These are phyloP conservation scores for Boletus subparvulus DNA, from an alignment of 768 basidiomycete species.

Conservation along the genomic window DNA sequence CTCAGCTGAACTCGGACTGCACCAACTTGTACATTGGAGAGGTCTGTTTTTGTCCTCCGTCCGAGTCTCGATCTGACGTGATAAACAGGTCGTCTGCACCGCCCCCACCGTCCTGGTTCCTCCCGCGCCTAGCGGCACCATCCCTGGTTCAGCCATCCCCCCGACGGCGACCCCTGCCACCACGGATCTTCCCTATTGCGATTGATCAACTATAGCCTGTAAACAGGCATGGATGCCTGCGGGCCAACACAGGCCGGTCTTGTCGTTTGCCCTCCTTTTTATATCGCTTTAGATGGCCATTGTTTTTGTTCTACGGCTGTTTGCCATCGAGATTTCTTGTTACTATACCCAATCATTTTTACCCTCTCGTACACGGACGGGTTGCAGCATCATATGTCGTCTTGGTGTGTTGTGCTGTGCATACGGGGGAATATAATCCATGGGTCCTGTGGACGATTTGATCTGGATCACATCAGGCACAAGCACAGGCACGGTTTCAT, in stretches of 20 bases:
- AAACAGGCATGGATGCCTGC: constrained; percentile 6
- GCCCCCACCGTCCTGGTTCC: constrained; percentile 43
- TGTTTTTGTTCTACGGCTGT: constrained; percentile 1
- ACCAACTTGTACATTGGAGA: constrained; percentile 74
- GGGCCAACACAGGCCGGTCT: constrained; percentile 27
- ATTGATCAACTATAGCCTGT: constrained; percentile 19
- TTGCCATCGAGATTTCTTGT: constrained; percentile 4
- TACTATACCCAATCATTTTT: constrained; percentile 25
- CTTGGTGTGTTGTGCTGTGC: constrained; percentile 26
- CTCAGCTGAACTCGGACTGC: constrained; percentile 57
- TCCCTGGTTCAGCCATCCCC: constrained; percentile 32
- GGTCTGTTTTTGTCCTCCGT: constrained; percentile 40
- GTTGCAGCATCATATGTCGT: constrained; percentile 21
- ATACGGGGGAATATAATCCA: constrained; percentile 17
- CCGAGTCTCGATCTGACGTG: neutral
- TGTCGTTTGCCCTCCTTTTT: constrained; percentile 20
- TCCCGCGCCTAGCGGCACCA: constrained; percentile 38
- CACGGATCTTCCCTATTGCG: constrained; percentile 49
- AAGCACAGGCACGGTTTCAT: too few species aligned
- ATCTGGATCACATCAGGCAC: too few species aligned
- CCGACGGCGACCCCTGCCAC: constrained; percentile 29
- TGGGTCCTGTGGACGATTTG: constrained; percentile 16
- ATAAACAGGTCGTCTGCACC: constrained; percentile 53
- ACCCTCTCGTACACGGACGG: constrained; percentile 1
- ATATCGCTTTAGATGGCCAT: constrained; percentile 3